Evolutionary conservation across 2,329 filamentous ascomycete species (phyloP).

Genomic region (Pseudogymnoascus sp.): DNA sequence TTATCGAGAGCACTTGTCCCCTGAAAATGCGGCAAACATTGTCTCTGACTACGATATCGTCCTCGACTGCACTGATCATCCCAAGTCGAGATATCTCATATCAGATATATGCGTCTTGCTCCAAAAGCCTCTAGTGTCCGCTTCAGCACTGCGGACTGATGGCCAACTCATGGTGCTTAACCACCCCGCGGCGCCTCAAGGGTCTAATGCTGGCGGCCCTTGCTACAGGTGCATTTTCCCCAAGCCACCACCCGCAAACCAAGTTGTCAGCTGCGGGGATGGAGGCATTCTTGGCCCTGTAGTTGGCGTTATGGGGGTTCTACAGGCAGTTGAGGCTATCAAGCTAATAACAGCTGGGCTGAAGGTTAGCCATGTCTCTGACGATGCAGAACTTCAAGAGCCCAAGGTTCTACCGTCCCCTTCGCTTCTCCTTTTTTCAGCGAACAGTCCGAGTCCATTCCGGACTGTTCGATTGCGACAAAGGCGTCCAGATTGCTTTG

Average conservation of each 20-base stretch:
- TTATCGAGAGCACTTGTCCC: conserved; percentile 56
- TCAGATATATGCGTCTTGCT: conserved; percentile 82
- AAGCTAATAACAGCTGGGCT: conserved; percentile 56
- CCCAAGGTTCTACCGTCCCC: conserved; percentile 16
- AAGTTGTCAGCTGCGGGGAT: conserved; percentile 79
- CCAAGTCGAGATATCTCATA: conserved; percentile 83
- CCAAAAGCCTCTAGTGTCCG: conserved; percentile 73
- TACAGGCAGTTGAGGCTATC: conserved; percentile 84
- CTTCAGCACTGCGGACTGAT: conserved; percentile 79
- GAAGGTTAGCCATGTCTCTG: conserved; percentile 9
- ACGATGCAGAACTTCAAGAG: conserved; percentile 2
- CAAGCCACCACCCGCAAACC: conserved; percentile 73
- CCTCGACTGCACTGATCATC: conserved; percentile 92
- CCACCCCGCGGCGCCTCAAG: conserved; percentile 57
- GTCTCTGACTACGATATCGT: conserved; percentile 70
- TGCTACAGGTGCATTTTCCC: conserved; percentile 95
- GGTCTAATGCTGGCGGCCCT: conserved; percentile 56
- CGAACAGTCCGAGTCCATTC: conserved; percentile 50
- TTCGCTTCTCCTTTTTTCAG: conserved; percentile 41
- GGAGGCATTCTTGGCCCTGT: conserved; percentile 89
- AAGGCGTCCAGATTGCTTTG: conserved; percentile 62
- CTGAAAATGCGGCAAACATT: conserved; percentile 58
- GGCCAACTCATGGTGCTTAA: conserved; percentile 89
- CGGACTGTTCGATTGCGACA: conserved; percentile 66
- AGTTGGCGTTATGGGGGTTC: conserved; percentile 83